A percentile compares a stretch with the other conserved stretches of the same genome.
Evolutionary conservation across 2,329 filamentous ascomycete species (phyloP).

Genomic region (Penicillium glabrum): DNA sequence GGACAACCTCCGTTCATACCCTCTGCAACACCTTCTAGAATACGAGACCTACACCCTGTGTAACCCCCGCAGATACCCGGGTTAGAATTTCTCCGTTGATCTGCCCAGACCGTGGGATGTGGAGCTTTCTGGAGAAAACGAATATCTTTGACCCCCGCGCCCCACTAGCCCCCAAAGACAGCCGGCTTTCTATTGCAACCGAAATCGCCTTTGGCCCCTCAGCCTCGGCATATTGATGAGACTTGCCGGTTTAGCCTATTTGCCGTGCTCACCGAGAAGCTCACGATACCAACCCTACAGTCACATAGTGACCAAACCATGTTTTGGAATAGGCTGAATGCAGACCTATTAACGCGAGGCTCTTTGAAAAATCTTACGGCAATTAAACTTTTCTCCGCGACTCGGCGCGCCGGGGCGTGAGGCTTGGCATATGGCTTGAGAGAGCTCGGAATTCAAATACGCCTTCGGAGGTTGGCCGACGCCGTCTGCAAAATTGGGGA

Average conservation of each 20-base stretch:
- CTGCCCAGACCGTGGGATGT: constrained; percentile 9
- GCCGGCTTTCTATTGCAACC: background rate
- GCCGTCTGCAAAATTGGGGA: background rate
- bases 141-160: constrained; percentile 4
- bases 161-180: background rate
- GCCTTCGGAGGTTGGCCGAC: constrained; percentile 16
- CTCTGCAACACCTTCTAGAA: background rate
- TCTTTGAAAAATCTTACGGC: background rate
- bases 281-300: background rate
- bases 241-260: constrained; percentile 9
- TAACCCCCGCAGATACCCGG: background rate
- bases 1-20: background rate
- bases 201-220: constrained; percentile 1
- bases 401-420: constrained; percentile 9
- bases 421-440: constrained; percentile 17
- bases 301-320: background rate
- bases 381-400: constrained; percentile 11
- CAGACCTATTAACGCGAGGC: background rate
- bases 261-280: background rate
- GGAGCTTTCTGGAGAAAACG: constrained; percentile 2
- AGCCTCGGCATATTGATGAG: background rate
- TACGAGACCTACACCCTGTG: background rate
- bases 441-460: constrained; percentile 3
- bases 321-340: background rate
- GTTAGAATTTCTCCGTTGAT: constrained; percentile 7